Percentiles rank a stretch among this genome's conserved stretches.
Evolutionary conservation across 2,329 filamentous ascomycete species (phyloP).

Genomic region (Leptographium flavum): DNA sequence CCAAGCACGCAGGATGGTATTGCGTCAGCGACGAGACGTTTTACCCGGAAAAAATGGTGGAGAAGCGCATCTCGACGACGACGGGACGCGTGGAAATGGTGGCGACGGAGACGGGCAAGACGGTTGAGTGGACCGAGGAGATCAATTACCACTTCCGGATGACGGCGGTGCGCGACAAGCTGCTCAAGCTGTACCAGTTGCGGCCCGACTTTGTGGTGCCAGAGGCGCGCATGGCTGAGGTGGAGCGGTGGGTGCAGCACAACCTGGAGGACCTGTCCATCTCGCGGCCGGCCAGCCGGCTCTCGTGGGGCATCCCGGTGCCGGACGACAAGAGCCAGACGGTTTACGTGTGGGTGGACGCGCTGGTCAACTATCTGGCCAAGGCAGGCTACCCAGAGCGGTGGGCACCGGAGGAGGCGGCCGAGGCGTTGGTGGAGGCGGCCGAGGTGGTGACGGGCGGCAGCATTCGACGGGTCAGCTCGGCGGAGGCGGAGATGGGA

Average conservation of each 20-base stretch:
- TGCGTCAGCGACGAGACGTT: constrained; percentile 94
- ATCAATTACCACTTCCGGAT: constrained; percentile 90
- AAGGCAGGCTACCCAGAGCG: constrained; percentile 63
- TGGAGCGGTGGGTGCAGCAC: constrained; percentile 60
- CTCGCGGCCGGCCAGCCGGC: constrained; percentile 62
- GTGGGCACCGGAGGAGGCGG: constrained; percentile 41
- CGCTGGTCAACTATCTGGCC: constrained; percentile 85
- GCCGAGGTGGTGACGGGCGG: not conserved
- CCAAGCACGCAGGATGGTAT: constrained; percentile 90
- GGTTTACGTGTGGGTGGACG: constrained; percentile 97
- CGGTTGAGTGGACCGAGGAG: constrained; percentile 90
- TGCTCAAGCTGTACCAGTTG: constrained; percentile 65
- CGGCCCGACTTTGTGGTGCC: constrained; percentile 73
- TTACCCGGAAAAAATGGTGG: constrained; percentile 65
- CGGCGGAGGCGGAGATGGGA: not conserved
- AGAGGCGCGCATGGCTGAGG: constrained; percentile 56
- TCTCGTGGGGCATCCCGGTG: constrained; percentile 81
- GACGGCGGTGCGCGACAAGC: constrained; percentile 62
- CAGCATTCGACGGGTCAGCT: not conserved
- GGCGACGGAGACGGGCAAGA: constrained; percentile 74
- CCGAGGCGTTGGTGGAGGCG: not conserved
- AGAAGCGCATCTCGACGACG: constrained; percentile 58
- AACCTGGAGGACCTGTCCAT: constrained; percentile 73
- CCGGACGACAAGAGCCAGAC: constrained; percentile 76
- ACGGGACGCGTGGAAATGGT: constrained; percentile 76